Percentiles rank a stretch among this genome's conserved stretches.
These are phyloP conservation scores for Apophysomyces variabilis DNA, from an alignment of 371 early-diverging fungal genomes.

Conservation along the genomic window DNA sequence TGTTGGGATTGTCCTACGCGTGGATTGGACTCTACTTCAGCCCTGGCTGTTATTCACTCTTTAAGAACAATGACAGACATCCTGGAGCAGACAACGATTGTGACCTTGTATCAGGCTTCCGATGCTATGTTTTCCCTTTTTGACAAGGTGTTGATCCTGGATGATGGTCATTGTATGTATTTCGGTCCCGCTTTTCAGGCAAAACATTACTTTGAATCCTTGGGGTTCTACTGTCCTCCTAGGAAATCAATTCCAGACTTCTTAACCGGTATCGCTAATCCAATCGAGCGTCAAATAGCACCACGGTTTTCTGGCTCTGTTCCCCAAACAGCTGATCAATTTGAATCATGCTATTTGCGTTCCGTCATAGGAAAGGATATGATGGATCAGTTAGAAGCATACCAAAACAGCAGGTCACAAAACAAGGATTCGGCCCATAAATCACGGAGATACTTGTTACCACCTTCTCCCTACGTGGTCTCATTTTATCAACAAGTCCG, in stretches of 20 bases:
- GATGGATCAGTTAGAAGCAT: constrained; percentile 32
- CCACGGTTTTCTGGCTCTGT: constrained; percentile 52
- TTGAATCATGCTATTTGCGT: constrained; percentile 43
- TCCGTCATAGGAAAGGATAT: constrained; percentile 28
- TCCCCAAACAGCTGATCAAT: constrained; percentile 52
- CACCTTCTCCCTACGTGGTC: constrained; percentile 50
- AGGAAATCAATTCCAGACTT: constrained; percentile 81
- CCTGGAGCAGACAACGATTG: constrained; percentile 66
- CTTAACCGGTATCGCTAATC: constrained; percentile 70
- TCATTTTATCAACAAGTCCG: constrained; percentile 56
- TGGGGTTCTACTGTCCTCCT: constrained; percentile 73
- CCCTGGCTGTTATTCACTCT: constrained; percentile 76
- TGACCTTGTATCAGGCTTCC: constrained; percentile 72
- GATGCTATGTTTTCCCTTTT: constrained; percentile 77
- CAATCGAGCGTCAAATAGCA: constrained; percentile 57
- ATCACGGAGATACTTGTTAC: constrained; percentile 24
- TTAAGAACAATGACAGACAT: constrained; percentile 69
- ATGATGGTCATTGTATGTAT: constrained; percentile 75
- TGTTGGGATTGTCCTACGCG: constrained; percentile 89
- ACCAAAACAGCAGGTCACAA: constrained; percentile 18
- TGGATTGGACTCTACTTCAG: constrained; percentile 90
- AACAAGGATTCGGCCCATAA: constrained; percentile 44
- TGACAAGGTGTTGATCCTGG: constrained; percentile 74
- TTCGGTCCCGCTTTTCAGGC: constrained; percentile 69
- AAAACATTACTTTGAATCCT: constrained; percentile 67